phyloP scores from a whole-genome alignment of 495 filamentous ascomycete species.

The Xeromyces bisporus region DNA sequence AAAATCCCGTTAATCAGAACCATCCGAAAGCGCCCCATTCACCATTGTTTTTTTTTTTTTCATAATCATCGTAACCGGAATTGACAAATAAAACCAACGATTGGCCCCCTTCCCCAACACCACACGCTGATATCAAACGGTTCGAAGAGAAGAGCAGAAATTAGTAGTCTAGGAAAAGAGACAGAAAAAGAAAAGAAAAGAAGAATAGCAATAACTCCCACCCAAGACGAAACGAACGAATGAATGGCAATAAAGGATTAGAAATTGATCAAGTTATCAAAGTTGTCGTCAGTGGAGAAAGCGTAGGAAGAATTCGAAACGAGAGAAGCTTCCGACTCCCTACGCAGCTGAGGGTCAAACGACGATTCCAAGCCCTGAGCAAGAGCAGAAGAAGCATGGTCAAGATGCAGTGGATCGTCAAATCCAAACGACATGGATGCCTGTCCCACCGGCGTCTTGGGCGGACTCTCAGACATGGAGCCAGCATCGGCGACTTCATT shows the following conservation, averaged over 20 bases:
- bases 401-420: constrained; percentile 18
- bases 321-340: constrained; percentile 14
- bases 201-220: too few species aligned
- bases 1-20: too few species aligned
- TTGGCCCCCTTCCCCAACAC: too few species aligned
- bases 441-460: background rate
- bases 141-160: too few species aligned
- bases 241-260: background rate
- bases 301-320: constrained; percentile 15
- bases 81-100: too few species aligned
- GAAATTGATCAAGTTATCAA: constrained; percentile 21
- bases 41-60: too few species aligned
- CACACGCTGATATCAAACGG: too few species aligned
- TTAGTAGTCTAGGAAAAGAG: background rate
- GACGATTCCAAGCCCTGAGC: constrained; percentile 5
- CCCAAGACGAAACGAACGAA: too few species aligned
- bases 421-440: constrained; percentile 19
- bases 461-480: background rate
- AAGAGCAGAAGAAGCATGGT: constrained; percentile 5
- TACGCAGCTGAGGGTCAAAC: constrained; percentile 16
- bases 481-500: constrained; percentile 1
- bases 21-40: too few species aligned
- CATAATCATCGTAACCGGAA: too few species aligned
- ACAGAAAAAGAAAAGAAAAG: background rate
- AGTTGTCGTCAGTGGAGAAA: constrained; percentile 18